Conservation (phyloP, 2,329 filamentous ascomycete genomes). For the Pseudogymnoascus sp. region DNA sequence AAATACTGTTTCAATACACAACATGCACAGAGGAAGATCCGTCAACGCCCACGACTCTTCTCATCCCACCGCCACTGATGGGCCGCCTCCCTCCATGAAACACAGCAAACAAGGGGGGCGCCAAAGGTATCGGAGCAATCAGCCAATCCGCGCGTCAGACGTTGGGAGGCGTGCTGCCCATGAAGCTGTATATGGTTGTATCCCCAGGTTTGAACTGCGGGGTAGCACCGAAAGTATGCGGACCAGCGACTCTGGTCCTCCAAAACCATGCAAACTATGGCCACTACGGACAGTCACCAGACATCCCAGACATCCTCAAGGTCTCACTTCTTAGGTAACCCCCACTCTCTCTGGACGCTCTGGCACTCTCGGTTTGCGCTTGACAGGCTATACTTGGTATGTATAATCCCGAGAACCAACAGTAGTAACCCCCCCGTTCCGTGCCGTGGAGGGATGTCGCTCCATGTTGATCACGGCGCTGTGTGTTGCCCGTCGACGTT, state of each 20-base stretch:
- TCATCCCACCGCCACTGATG: not conserved
- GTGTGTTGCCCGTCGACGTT: not conserved
- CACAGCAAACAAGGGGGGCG: not conserved
- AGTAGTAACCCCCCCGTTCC: not conserved
- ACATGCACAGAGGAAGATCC: not conserved
- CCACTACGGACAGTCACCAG: not conserved
- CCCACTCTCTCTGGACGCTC: not conserved
- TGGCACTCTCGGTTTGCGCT: not conserved
- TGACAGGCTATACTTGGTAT: not conserved
- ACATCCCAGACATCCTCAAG: not conserved
- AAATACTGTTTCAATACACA: no score
- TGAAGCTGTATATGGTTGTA: not conserved
- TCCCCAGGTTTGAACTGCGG: not conserved
- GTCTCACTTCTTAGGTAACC: not conserved
- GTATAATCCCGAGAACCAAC: not conserved
- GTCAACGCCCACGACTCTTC: not conserved
- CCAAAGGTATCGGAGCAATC: not conserved
- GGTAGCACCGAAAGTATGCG: not conserved
- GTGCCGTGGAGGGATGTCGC: not conserved
- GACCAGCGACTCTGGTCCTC: not conserved
- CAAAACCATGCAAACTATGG: not conserved
- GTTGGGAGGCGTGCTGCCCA: not conserved
- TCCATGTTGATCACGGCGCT: not conserved
- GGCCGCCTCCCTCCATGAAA: not conserved
- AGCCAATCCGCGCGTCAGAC: not conserved